Evolutionary conservation across 371 early-diverging fungal genomes (phyloP), one percentile per base, ranked within the genome.

Genomic region (Mortierella sp.): DNA sequence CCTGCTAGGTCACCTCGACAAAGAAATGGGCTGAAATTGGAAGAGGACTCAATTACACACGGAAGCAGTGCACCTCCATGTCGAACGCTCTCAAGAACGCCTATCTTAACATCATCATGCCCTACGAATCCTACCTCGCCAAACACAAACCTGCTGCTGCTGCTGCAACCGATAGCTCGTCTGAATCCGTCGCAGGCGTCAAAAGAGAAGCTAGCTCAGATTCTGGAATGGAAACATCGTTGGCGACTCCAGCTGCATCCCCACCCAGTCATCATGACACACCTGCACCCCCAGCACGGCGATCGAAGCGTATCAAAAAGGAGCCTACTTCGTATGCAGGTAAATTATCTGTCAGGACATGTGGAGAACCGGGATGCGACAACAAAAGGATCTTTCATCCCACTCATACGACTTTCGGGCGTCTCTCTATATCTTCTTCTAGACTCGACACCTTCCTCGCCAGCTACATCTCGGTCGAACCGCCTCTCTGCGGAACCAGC

Each of bases 1-100:
- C 58, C 24, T 55, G 42, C 26, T 88, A 95, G 94, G 96, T 97
- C 42, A 95, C 95, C 38, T 88, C 91, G n/a, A 81, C 91, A 73
- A 97, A 97, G 81, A 93, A 94, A 76, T 98, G 99, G 99, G 95
- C 95, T 24, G 96, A 95, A 84, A 95, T 98, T 70, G 97, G 96
- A 21, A 91, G 95, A 28, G 91, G 90, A 16, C 84, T 98, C 63
- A 95, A 96, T 42, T 94, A 95, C 73, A 93, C 93, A 63, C 92
- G 95, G 80, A 95, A 90, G 83, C 95, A 92, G 76, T 95, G 96
- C 81, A 96, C 97, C 0, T 95, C 95, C 54, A 93, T 96, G 91
- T 94, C 97, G n/a, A 94, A 95, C 80, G 93, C 93, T 28, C 91
- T 97, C 47, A 97, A 97, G 87, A 89, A 90, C 14, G 92, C 95